A percentile compares a stretch with the other conserved stretches of the same genome.
Evolutionary conservation across 2,329 filamentous ascomycete genomes (phyloP).

Genomic region (Rhynchosporium secalis): DNA sequence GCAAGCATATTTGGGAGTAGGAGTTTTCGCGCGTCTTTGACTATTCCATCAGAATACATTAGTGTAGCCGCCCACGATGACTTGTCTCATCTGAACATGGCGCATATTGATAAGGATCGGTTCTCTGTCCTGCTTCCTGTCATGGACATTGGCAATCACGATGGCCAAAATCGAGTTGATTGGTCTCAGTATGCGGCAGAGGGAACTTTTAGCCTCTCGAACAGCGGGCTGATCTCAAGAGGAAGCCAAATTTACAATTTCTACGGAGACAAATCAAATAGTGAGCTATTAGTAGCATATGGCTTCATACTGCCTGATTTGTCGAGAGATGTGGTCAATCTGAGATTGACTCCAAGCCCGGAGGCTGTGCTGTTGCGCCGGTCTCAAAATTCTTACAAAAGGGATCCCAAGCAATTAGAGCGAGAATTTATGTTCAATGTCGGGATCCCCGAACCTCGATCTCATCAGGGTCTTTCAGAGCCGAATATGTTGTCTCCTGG

Average conservation of each 20-base stretch:
- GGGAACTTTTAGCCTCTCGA: constrained; percentile 46
- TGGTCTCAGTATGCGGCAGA: constrained; percentile 55
- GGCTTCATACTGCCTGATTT: constrained; percentile 56
- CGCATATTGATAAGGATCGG: constrained; percentile 30
- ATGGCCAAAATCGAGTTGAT: constrained; percentile 56
- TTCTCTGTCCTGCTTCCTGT: constrained; percentile 66
- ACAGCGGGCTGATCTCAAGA: constrained; percentile 46
- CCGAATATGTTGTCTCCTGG: constrained; percentile 32
- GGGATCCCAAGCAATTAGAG: constrained; percentile 12
- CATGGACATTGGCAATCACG: constrained; percentile 72
- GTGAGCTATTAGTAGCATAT: constrained; percentile 65
- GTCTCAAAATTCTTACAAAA: constrained; percentile 29
- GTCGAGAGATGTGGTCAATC: constrained; percentile 40
- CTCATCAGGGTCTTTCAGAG: constrained; percentile 7
- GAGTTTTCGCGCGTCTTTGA: constrained; percentile 61
- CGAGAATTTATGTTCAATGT: constrained; percentile 36
- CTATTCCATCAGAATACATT: constrained; percentile 42
- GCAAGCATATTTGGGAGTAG: constrained; percentile 65
- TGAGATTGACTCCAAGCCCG: constrained; percentile 31
- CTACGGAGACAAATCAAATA: constrained; percentile 75
- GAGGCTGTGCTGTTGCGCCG: constrained; percentile 27
- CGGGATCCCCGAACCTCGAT: neutral
- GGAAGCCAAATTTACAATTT: constrained; percentile 65
- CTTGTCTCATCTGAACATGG: constrained; percentile 5
- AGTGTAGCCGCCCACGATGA: neutral